Evolutionary conservation across 495 filamentous ascomycete genomes (phyloP).

Genomic region (Aspergillus incahuasiensis): DNA sequence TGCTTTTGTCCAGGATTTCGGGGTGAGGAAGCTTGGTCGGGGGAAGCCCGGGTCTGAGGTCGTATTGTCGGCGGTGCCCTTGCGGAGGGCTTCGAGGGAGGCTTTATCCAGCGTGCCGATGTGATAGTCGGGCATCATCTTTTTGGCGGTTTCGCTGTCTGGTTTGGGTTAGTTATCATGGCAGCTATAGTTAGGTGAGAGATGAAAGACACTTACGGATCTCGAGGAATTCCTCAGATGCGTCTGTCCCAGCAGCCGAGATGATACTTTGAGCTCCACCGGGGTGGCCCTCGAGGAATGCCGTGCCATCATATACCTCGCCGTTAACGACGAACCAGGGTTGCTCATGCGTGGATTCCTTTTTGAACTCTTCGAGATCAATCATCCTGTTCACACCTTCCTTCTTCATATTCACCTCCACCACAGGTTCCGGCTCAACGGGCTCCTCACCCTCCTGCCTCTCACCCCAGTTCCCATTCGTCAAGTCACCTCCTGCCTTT

Average conservation of each 20-base stretch:
- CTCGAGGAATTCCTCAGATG: conserved; percentile 89
- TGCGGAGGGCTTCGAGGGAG: conserved; percentile 48
- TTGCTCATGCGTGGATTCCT: conserved; percentile 58
- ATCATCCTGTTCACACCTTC: conserved; percentile 59
- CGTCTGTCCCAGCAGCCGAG: conserved; percentile 77
- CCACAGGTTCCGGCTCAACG: conserved; percentile 38
- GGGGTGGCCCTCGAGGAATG: conserved; percentile 80
- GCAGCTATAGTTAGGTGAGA: not conserved
- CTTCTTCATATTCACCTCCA: conserved; percentile 78
- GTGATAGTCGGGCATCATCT: conserved; percentile 87
- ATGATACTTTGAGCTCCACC: conserved; percentile 87
- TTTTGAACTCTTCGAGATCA: conserved; percentile 65
- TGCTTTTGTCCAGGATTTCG: conserved; percentile 66
- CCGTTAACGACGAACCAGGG: conserved; percentile 94
- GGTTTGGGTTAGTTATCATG: not conserved
- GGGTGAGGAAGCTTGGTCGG: conserved; percentile 62
- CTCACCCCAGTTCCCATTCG: conserved; percentile 87
- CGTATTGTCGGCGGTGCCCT: conserved; percentile 17
- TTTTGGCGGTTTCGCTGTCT: conserved; percentile 91
- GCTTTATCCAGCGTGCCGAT: conserved; percentile 69
- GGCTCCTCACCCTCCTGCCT: conserved; percentile 55
- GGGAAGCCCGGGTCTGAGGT: conserved; percentile 30
- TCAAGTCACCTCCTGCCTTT: conserved; percentile 74
- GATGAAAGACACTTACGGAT: conserved; percentile 62
- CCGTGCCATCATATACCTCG: conserved; percentile 86